Base-by-base conservation (phyloP, 129 eudicot species). In the Centaurea solstitialis region DNA sequence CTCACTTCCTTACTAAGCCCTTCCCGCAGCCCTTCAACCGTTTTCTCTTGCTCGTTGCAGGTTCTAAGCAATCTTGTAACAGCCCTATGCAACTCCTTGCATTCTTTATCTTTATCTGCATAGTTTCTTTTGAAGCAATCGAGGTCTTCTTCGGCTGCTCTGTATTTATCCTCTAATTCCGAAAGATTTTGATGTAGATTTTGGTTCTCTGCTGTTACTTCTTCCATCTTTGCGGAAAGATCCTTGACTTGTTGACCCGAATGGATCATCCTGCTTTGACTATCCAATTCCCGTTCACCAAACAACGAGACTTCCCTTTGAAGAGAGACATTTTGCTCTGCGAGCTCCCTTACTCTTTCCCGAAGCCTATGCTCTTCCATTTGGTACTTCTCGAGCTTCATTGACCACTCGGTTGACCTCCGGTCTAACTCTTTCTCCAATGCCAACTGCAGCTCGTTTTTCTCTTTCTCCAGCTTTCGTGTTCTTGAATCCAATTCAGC, bases 261-360 rank as follows among this genome's bases (percentile, higher is more conserved):
- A 45, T 76, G 61, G 6, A 85, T 24, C 40, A 88, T 50, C 84
- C 73, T 84, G 79, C 74, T 85, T 76, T 70, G 88, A 79, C 73
- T 84, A 75, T 88, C 93, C 74, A 77, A 39, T 79, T 96, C 98
- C 61, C 77, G 85, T 80, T 96, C 99, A 21, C 90, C 85, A 22
- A 87, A 83, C 21, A 92, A 69, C 9, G 99, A 91, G 21, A 93
- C 87, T 45, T 96, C 99, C 81, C 96, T 89, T 85, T 96, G 99
- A 73, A 96, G 97, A 3, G 91, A 80, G 74, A 96, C 99, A 78
- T 96, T 96, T 85, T 93, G 97, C 78, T 96, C 99, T 6, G 99
- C 99, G 40, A 96, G 95, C 78, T 96, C 99, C 74, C 98, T 82
- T 17, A 91, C 98, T 82, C 99, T 84, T 62, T 96, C 98, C 65